phyloP scores from a whole-genome alignment of 345 rosid species.

The Hibiscus syriacus region DNA sequence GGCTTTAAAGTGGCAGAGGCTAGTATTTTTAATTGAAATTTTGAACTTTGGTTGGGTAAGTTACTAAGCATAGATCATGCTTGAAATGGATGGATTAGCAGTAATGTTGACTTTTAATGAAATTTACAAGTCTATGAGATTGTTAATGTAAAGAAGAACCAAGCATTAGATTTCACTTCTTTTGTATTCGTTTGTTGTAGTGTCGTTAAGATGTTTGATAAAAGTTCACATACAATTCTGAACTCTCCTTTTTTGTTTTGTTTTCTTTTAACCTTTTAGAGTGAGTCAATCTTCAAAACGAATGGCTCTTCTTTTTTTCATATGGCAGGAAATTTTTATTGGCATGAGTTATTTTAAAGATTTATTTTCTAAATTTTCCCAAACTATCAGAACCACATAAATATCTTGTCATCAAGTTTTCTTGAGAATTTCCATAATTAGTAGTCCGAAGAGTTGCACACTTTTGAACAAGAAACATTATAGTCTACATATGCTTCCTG shows the following conservation, averaged over 20 bases:
- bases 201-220: neutral
- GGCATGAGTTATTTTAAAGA: constrained; percentile 1
- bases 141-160: neutral
- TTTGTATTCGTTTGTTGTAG: neutral
- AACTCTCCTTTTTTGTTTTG: neutral
- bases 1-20: neutral
- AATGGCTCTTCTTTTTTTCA: neutral
- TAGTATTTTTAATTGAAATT: neutral
- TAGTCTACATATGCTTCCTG: neutral
- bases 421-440: neutral
- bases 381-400: neutral
- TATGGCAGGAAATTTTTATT: neutral
- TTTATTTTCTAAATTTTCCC: no score
- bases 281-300: neutral
- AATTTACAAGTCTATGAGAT: neutral
- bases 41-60: no score
- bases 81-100: neutral
- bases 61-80: neutral
- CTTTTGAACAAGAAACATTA: neutral
- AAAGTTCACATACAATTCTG: constrained; percentile 4
- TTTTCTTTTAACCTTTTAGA: neutral
- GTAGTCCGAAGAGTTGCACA: neutral
- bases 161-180: neutral
- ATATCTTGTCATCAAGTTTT: neutral
- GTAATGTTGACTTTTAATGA: neutral